A percentile compares a stretch with the other conserved stretches of the same genome.
These are phyloP conservation scores for Dacryopinax primogenitus DNA, from an alignment of 768 basidiomycete species.

Conservation along the genomic window DNA sequence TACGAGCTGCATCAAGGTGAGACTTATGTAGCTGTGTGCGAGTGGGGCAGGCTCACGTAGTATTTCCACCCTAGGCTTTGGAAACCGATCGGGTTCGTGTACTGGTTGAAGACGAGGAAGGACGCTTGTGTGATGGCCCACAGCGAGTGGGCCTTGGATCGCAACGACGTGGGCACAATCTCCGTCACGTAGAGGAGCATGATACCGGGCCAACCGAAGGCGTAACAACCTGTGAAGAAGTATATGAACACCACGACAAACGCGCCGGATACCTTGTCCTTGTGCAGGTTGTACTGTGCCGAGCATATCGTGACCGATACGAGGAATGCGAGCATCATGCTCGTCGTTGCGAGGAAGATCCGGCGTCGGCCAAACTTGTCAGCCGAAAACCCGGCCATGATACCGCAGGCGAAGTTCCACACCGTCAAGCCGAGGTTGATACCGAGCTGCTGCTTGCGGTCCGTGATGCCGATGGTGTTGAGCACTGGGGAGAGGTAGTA, in stretches of 20 bases:
- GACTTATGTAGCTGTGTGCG: background rate
- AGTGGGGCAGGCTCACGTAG: slow-evolving; percentile 20
- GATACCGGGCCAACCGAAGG: slow-evolving; percentile 8
- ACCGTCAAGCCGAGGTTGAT: slow-evolving; percentile 13
- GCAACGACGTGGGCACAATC: slow-evolving; percentile 28
- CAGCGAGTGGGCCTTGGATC: slow-evolving; percentile 28
- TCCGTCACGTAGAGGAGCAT: slow-evolving; percentile 25
- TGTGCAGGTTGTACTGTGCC: slow-evolving; percentile 1
- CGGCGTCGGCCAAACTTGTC: slow-evolving; percentile 41
- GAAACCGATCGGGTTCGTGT: slow-evolving; percentile 20
- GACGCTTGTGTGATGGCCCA: slow-evolving; percentile 26
- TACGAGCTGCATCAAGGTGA: slow-evolving; percentile 35
- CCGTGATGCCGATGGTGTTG: slow-evolving; percentile 14
- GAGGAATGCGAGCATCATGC: slow-evolving; percentile 20
- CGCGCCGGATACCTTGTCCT: slow-evolving; percentile 5
- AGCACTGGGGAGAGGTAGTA: slow-evolving; percentile 15
- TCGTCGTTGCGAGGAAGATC: slow-evolving; percentile 46
- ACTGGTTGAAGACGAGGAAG: slow-evolving; percentile 17
- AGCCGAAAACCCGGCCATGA: slow-evolving; percentile 15
- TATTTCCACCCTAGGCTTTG: slow-evolving; percentile 15
- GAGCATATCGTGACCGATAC: slow-evolving; percentile 16
- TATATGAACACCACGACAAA: background rate
- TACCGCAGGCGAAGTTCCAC: slow-evolving; percentile 15
- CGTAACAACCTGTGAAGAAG: background rate
- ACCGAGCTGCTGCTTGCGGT: slow-evolving; percentile 14